Base-by-base conservation (phyloP, 2,329 filamentous ascomycete species). In the Fusarium armeniacum region DNA sequence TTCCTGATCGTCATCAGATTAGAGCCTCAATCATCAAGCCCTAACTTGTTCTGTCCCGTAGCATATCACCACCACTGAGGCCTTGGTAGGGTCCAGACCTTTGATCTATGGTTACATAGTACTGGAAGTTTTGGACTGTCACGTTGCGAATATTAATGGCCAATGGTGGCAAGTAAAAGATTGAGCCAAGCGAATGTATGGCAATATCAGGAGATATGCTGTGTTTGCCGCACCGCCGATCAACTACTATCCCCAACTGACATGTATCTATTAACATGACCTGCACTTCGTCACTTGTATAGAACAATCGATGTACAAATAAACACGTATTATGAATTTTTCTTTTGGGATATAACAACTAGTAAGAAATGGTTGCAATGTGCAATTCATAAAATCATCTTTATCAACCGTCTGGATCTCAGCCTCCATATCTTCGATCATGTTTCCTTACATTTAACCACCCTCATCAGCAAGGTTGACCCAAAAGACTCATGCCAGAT, bases 341-440 rank as follows among this genome's bases (percentile, higher is more conserved):
- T 46, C 45, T 41, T 45, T 69, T 69, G 66, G 66, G 56, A 69
- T 70, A 70, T 69, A 69, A 69, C 65, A 62, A 62, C 63, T 68
- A 65, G 51, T 65, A 69, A 61, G 66, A 58, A 69, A 66, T 45
- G 51, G 33, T 65, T 69, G 50, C 50, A 62, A 33, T 65, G 66
- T 69, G 60, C 66, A 70, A 58, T 62, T 69, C 57, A 62, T 67
- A 62, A 56, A 58, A 62, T 69, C 52, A 63, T 63, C 58, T 58
- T 66, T 47, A 44, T 26, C 43, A 54, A 43, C 46, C 45, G 40
- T 36, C 38, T 57, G 51, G 49, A 46, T 41, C 56, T 62, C 60
- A 33, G 47, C 22, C 49, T 26, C 56, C 40, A 49, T 62, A 32
- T 47, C 32, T 51, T 54, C 32, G 62, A 62, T 46, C 55, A 38